These are phyloP conservation scores for Neonectria hederae DNA, from an alignment of 2,329 filamentous ascomycete species.

Conservation along the genomic window DNA sequence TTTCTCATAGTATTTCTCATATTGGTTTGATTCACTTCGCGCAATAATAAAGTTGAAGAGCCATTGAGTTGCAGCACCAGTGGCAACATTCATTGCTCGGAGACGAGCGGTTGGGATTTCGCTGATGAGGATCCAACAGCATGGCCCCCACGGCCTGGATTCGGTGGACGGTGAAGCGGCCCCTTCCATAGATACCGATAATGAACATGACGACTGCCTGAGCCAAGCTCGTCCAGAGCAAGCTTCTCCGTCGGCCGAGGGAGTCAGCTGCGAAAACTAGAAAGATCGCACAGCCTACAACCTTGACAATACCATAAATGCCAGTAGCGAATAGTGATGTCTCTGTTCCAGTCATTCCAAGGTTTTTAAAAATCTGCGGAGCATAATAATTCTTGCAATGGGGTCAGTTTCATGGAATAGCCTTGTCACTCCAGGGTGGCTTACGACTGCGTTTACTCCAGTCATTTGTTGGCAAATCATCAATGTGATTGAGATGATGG, in stretches of 20 bases:
- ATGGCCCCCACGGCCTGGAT: too few species aligned
- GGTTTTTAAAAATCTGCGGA: slow-evolving; percentile 44
- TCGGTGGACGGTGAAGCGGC: too few species aligned
- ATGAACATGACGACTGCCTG: slow-evolving; percentile 15
- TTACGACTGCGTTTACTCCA: slow-evolving; percentile 45
- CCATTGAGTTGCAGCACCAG: slow-evolving; percentile 74
- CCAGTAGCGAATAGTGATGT: slow-evolving; percentile 47
- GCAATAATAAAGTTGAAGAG: slow-evolving; percentile 76
- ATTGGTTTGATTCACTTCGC: slow-evolving; percentile 21
- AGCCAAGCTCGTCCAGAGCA: slow-evolving; percentile 49
- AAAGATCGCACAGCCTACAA: slow-evolving; percentile 44
- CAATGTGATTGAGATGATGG: slow-evolving; percentile 9
- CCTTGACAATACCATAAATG: slow-evolving; percentile 49
- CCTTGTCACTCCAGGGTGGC: too few species aligned
- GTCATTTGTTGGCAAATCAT: slow-evolving; percentile 37
- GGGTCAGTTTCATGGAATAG: too few species aligned
- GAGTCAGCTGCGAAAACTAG: slow-evolving; percentile 55
- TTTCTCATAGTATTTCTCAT: too few species aligned
- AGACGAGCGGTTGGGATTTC: slow-evolving; percentile 73
- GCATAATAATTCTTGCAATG: slow-evolving; percentile 48
- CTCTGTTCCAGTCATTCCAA: slow-evolving; percentile 44
- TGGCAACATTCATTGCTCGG: slow-evolving; percentile 69
- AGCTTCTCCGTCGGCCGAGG: slow-evolving; percentile 55
- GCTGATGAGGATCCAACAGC: slow-evolving; percentile 31
- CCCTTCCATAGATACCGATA: too few species aligned